phyloP scores from a whole-genome alignment of 305 asterid species.

The Fraxinus sp. region DNA sequence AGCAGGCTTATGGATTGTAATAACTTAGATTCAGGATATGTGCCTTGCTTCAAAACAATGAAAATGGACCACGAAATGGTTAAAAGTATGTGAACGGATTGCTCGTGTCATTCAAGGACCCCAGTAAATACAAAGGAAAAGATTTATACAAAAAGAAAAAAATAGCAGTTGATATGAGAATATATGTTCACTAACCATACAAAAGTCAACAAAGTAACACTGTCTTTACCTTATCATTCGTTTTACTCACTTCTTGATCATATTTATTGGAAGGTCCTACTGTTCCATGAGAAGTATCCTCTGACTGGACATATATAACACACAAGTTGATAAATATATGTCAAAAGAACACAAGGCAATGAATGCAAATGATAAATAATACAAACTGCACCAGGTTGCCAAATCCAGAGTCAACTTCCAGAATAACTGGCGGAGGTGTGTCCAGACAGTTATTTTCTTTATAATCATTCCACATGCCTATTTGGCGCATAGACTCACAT shows the following conservation, averaged over 20 bases:
- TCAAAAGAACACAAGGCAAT: background rate
- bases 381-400: constrained; percentile 53
- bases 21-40: background rate
- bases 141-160: background rate
- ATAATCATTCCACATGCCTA: constrained; percentile 80
- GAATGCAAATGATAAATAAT: background rate
- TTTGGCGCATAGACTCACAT: constrained; percentile 66
- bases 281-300: constrained; percentile 72
- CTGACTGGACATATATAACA: constrained; percentile 45
- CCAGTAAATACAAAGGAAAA: background rate
- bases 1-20: background rate
- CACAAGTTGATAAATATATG: constrained; percentile 21
- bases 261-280: constrained; percentile 58
- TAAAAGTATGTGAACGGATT: background rate
- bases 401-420: constrained; percentile 50
- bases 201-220: background rate
- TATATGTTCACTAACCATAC: background rate
- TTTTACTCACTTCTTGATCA: constrained; percentile 66
- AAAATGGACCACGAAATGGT: background rate
- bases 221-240: constrained; percentile 60
- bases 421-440: constrained; percentile 47
- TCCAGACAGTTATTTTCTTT: constrained; percentile 53
- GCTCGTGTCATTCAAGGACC: background rate
- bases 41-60: background rate
- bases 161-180: background rate